Conservation (phyloP, 768 basidiomycete species). For the Suillus decipiens region DNA sequence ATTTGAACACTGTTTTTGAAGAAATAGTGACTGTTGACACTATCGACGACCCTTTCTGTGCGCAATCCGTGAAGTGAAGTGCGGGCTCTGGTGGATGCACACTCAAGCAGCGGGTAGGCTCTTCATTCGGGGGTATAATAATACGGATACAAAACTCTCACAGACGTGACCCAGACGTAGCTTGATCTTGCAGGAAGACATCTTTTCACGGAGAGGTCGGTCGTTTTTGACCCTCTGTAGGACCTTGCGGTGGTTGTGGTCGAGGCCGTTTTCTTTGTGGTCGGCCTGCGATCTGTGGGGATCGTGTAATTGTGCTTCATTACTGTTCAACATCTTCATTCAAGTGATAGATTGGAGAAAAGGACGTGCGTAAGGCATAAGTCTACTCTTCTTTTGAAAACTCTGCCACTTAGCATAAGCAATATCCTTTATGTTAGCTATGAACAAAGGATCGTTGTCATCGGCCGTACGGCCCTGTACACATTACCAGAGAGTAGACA, state of each 20-base stretch:
- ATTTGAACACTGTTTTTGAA: background rate
- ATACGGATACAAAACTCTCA: background rate
- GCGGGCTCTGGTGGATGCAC: constrained; percentile 2
- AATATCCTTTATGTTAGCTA: background rate
- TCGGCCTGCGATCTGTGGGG: constrained; percentile 1
- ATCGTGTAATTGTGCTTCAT: background rate
- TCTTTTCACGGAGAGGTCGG: background rate
- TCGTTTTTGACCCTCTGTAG: background rate
- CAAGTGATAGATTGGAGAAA: constrained; percentile 4
- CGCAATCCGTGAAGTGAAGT: constrained; percentile 3
- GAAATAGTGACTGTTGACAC: background rate
- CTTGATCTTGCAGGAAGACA: no score
- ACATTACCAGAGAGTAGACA: background rate
- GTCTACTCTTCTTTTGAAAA: background rate
- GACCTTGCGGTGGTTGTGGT: background rate
- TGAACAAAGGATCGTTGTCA: background rate
- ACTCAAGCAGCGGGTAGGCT: background rate
- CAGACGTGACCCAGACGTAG: background rate
- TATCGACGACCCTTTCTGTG: background rate
- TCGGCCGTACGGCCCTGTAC: background rate
- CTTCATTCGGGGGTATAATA: background rate
- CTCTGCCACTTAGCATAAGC: background rate
- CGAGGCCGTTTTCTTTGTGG: background rate
- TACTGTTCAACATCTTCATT: background rate
- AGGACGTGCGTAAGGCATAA: background rate